Conservation (phyloP, 2,329 filamentous ascomycete genomes). For the Cladophialophora immunda region DNA sequence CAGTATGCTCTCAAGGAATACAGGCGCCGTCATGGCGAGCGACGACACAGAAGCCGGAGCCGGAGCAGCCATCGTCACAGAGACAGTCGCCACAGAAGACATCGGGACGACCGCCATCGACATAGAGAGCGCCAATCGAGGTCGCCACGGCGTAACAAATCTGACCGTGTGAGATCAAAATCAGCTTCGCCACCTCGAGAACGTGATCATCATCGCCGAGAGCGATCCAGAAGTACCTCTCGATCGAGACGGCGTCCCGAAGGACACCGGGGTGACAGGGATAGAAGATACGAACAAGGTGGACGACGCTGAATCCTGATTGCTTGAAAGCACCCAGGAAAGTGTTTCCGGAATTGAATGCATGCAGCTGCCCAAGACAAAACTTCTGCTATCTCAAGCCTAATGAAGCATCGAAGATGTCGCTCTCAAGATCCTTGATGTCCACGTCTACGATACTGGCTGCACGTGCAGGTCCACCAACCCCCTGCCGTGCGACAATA, state of each 20-base stretch:
- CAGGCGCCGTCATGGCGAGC: constrained; percentile 47
- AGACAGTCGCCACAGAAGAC: constrained; percentile 45
- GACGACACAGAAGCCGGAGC: constrained; percentile 29
- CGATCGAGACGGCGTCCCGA: constrained; percentile 21
- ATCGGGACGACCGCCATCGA: constrained; percentile 45
- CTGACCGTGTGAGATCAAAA: constrained; percentile 43
- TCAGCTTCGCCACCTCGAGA: constrained; percentile 28
- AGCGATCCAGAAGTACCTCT: constrained; percentile 26
- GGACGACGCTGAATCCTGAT: constrained; percentile 9
- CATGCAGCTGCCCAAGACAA: neutral
- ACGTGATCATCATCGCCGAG: constrained; percentile 23
- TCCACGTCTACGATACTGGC: constrained; percentile 31
- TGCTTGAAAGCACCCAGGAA: neutral
- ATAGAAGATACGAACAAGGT: constrained; percentile 24
- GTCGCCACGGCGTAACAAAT: constrained; percentile 41
- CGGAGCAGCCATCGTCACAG: constrained; percentile 44
- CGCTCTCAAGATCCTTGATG: constrained; percentile 31
- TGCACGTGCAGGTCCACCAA: constrained; percentile 15
- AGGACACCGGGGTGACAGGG: constrained; percentile 16
- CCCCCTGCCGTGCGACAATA: constrained; percentile 30
- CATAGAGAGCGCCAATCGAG: constrained; percentile 45
- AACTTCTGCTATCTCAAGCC: constrained; percentile 14
- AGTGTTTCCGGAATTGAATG: neutral
- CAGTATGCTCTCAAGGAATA: constrained; percentile 43
- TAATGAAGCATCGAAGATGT: constrained; percentile 31